Percentiles rank a stretch among this genome's conserved stretches.
Conservation (phyloP, 768 basidiomycete species). For the Jaapia argillacea region DNA sequence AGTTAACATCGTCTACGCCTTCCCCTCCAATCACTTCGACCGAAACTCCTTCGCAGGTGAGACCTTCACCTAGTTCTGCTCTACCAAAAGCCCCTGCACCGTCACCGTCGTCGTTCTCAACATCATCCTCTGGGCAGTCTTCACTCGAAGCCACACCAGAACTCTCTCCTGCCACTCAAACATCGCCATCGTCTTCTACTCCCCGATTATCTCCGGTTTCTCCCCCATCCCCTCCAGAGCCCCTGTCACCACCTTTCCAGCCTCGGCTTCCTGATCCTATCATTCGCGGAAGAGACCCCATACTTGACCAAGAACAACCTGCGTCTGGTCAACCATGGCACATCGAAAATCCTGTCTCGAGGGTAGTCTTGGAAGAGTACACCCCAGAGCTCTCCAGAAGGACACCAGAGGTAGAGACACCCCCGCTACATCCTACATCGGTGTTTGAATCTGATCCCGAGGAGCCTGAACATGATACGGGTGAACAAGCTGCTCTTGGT, state of each 20-base stretch:
- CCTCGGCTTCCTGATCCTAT: not conserved
- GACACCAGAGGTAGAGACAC: not conserved
- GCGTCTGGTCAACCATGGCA: no score
- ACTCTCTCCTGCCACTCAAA: not conserved
- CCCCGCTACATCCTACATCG: no score
- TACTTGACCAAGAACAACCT: no score
- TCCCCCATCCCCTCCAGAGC: not conserved
- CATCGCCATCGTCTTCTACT: not conserved
- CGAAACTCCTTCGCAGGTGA: constrained; percentile 1
- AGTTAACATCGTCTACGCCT: constrained; percentile 12
- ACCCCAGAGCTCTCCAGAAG: not conserved
- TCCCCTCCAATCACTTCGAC: constrained; percentile 13
- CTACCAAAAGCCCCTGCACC: not conserved
- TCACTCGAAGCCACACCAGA: not conserved
- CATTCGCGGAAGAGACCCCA: no score
- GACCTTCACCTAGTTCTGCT: not conserved
- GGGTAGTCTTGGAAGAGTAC: not conserved
- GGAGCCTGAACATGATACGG: constrained; percentile 27
- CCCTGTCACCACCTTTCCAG: not conserved
- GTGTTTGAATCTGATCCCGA: constrained; percentile 23
- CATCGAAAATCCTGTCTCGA: not conserved
- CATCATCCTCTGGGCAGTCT: not conserved
- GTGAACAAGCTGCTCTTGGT: constrained; percentile 75
- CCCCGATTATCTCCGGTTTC: not conserved
- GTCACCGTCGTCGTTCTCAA: not conserved